Conservation (phyloP, 352 stramenopile species). For the Phytophthora tubulina region DNA sequence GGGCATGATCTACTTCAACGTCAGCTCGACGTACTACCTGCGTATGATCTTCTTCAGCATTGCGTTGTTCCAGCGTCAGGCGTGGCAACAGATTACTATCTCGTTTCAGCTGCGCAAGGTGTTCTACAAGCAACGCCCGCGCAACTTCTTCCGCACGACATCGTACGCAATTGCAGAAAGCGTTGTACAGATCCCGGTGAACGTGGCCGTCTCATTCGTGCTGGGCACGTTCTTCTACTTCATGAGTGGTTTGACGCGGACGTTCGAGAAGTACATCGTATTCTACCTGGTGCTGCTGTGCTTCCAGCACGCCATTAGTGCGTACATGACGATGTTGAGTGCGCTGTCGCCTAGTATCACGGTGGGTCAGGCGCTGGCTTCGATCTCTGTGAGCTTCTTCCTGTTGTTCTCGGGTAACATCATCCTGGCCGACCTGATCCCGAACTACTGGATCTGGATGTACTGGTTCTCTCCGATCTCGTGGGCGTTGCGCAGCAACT, state of each 20-base stretch:
- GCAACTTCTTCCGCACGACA: slow-evolving; percentile 91
- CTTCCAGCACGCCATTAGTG: slow-evolving; percentile 79
- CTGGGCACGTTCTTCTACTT: slow-evolving; percentile 89
- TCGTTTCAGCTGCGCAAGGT: slow-evolving; percentile 81
- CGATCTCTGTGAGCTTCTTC: slow-evolving; percentile 71
- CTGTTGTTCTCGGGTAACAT: slow-evolving; percentile 86
- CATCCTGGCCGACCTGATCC: slow-evolving; percentile 73
- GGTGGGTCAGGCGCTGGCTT: slow-evolving; percentile 56
- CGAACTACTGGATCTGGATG: slow-evolving; percentile 83
- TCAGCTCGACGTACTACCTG: slow-evolving; percentile 66
- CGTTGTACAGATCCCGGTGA: slow-evolving; percentile 71
- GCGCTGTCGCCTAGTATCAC: slow-evolving; percentile 68
- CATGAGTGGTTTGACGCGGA: slow-evolving; percentile 83
- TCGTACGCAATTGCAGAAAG: slow-evolving; percentile 83
- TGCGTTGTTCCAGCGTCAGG: slow-evolving; percentile 75
- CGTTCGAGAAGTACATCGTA: slow-evolving; percentile 79
- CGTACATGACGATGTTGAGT: slow-evolving; percentile 74
- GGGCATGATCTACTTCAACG: slow-evolving; percentile 79
- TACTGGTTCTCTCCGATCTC: slow-evolving; percentile 78
- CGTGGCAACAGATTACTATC: slow-evolving; percentile 81
- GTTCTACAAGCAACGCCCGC: slow-evolving; percentile 91
- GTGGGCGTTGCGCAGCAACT: slow-evolving; percentile 62
- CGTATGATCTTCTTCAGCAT: slow-evolving; percentile 82
- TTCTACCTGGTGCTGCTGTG: slow-evolving; percentile 80
- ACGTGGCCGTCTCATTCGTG: slow-evolving; percentile 71